Base-by-base conservation (phyloP, 148 eudicot genomes). In the Vaccinium macrocarpon region DNA sequence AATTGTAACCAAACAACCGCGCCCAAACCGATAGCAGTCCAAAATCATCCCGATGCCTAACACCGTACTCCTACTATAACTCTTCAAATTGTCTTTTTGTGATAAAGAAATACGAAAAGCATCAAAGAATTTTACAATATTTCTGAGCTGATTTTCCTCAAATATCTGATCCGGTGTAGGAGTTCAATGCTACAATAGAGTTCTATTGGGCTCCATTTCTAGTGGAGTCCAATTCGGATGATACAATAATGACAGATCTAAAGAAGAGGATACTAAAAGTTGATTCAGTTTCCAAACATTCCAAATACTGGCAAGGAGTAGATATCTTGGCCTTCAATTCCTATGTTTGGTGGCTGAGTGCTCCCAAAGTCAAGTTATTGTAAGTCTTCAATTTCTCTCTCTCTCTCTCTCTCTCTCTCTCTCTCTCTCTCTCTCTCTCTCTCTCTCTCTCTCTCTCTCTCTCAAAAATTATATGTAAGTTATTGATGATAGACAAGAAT, bases 281-380 rank as follows among this genome's bases (percentile, higher is more conserved):
- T 35, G 98, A 97, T 89, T 88, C 98, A 46, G 89, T 97, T 46
- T 86, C 87, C 4, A 93, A 93, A 81, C 99, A 95, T 88, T 93
- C 96, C 87, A 88, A 92, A 87, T 85, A 91, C 68, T 97, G 99
- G 99, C 56, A 80, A 42, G 91, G 94, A 79, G 97, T 93, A 5
- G 99, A 97, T 74, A 85, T 92, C 80, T 93, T 97, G 79, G 97
- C 91, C 32, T 95, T 97, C 87, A 94, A 94, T 84, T 90, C 98
- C 70, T 97, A 97, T 68, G 96, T 97, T 89, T 97, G 99, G 99
- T 97, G 99, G 99, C 87, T 89, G 93, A 97, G 92, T 90, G 94
- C 95, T 81, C 84, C 89, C 51, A 93, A 82, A 78, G 83, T 91
- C 80, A 97, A 92, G 77, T 86, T 96, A 76, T 73, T 93, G 99